Base-by-base conservation (phyloP, 352 stramenopile genomes). In the Phytophthora brassicae region DNA sequence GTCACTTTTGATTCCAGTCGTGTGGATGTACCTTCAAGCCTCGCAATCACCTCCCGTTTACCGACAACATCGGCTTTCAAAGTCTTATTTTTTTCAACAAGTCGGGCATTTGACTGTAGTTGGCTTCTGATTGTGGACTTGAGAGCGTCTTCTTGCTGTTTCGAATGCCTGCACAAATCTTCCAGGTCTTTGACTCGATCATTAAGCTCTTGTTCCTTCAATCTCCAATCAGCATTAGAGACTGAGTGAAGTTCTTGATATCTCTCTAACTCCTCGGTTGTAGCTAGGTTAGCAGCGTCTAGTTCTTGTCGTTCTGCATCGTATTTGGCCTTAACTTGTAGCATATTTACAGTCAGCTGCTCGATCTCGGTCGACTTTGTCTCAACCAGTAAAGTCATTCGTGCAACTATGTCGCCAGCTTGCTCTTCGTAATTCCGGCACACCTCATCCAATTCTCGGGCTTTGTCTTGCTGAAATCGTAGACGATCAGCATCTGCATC, bases 1-100 rank as follows among this genome's bases (percentile, higher is more conserved):
- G 70, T 8, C 12, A 84, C 53, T 43, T 70, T 79, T 3, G 79
- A 88, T 42, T 88, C 77, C 1, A 89, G 59, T 2, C 66, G 64
- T 5, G 67, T 76, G 0, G 50, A 48, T n/a, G 58, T 45, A 41
- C 55, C 60, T 44, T 88, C 71, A 16, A 88, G 66, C 22, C 58
- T 53, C 26, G 46, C 26, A 1, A 71, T 61, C 1, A 14, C 36
- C 0, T 66, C 45, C 16, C 57, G 31, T 33, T 73, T 76, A 24
- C 72, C 59, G 7, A 60, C n/a, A 22, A 76, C 56, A 13, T 84
- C 59, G 0, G 33, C 59, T 59, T 86, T 81, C 28, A 86, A 24
- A 6, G 31, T 53, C 29, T 75, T 70, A 24, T 83, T 86, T 7
- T 59, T 51, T 28, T 69, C 68, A 0, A 77, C 52, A 17, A 90